A percentile compares a stretch with the other conserved stretches of the same genome.
These are phyloP conservation scores for Nicotiana knightiana DNA, from an alignment of 257 asterid genomes.

Conservation along the genomic window DNA sequence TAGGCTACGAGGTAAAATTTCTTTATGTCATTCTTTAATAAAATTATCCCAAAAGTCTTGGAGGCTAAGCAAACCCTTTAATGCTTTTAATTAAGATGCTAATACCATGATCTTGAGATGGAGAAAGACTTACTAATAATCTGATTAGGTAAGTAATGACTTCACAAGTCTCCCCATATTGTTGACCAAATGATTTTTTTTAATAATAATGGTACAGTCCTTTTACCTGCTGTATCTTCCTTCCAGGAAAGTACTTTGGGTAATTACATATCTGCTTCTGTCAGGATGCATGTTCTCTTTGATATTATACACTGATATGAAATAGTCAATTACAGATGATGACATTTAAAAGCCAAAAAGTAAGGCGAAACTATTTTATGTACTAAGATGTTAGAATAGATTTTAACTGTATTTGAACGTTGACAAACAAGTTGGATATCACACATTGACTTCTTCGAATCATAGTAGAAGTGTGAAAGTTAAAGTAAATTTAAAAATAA, in stretches of 20 bases:
- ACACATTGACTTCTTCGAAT: background rate
- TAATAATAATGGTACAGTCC: background rate
- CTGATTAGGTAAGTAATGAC: slow-evolving; percentile 1
- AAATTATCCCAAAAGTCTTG: background rate
- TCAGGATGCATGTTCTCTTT: background rate
- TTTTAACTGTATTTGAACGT: background rate
- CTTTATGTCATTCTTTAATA: background rate
- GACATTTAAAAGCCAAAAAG: background rate
- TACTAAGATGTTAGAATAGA: background rate
- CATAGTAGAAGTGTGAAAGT: background rate
- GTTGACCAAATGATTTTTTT: background rate
- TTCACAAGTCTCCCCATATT: background rate
- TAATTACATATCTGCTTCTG: background rate
- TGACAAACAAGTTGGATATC: background rate
- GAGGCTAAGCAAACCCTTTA: background rate
- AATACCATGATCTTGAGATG: background rate
- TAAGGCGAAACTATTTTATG: background rate
- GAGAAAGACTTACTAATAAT: background rate
- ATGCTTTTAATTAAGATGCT: background rate
- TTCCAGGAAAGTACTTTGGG: background rate
- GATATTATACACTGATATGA: background rate
- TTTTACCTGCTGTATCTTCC: background rate
- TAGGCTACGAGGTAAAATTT: background rate
- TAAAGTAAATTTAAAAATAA: too few relatives aligned
- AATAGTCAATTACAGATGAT: background rate